Evolutionary conservation across 1,139 yeast species (phyloP).

Genomic region (Pichia sp.): DNA sequence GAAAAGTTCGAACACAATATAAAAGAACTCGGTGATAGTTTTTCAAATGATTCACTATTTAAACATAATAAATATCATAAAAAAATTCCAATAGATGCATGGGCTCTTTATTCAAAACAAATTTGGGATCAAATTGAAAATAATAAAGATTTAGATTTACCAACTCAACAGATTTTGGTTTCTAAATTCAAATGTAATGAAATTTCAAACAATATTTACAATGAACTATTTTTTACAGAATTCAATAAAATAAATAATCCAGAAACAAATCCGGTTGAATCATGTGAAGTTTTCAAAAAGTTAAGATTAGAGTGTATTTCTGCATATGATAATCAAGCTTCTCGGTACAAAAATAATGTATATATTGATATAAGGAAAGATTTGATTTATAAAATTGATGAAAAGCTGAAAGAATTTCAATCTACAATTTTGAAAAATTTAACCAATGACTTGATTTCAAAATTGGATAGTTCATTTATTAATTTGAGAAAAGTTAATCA

Average conservation of each 20-base stretch:
- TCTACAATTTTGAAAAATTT: conserved; percentile 16
- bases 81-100: conserved; percentile 87
- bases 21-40: conserved; percentile 55
- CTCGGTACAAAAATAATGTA: conserved; percentile 62
- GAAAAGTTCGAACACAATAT: conserved; percentile 66
- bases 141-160: conserved; percentile 90
- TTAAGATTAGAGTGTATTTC: conserved; percentile 42
- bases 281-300: conserved; percentile 36
- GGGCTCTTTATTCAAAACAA: conserved; percentile 86
- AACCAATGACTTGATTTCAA: conserved; percentile 27
- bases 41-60: conserved; percentile 38
- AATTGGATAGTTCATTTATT: conserved; percentile 14
- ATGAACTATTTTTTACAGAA: conserved; percentile 35
- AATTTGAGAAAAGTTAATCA: conserved; percentile 3
- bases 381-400: conserved; percentile 42
- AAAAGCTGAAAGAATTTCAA: conserved; percentile 33
- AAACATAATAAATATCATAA: conserved; percentile 76
- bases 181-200: conserved; percentile 96
- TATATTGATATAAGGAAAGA: conserved; percentile 54
- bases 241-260: conserved; percentile 26
- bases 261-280: conserved; percentile 21
- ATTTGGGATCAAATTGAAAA: conserved; percentile 93
- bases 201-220: conserved; percentile 50
- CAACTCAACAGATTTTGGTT: conserved; percentile 92
- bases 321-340: conserved; percentile 61